Base-by-base conservation (phyloP, 2,329 filamentous ascomycete species). In the Fusarium sp. region DNA sequence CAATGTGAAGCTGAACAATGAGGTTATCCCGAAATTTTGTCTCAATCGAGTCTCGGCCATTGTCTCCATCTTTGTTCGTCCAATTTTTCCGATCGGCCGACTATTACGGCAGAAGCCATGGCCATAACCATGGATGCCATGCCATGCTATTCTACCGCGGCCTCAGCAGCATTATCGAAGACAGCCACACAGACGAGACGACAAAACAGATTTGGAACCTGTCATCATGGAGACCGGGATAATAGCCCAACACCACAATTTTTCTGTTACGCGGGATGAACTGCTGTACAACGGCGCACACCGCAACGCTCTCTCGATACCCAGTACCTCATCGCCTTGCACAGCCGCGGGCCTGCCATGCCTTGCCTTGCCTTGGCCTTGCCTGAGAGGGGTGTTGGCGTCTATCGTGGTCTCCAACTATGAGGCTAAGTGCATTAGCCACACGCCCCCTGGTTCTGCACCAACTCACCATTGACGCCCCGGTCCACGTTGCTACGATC, bases 401-500 rank as follows among this genome's bases (percentile, higher is more conserved):
- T 71, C 55, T 65, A 61, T 74, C 59, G 59, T 68, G 25, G 63
- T 67, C 63, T 49, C 61, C 47, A 54, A 47, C 62, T 60, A 54
- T 44, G 59, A 63, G 56, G 47, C 60, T 64, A 66, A 63, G 54
- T 66, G 47, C 54, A n/a, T 53, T 52, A 55, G 43, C 46, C 47
- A 52, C 73, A 74, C 73, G 20, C 72, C 63, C 49, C 66, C 42
- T 42, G 18, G 43, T 56, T 59, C 58, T 53, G 34, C 66, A 64
- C 68, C 71, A 71, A 57, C 52, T 65, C 71, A 66, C 52, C 60
- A 57, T 57, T 51, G 56, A 67, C 63, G 40, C 70, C 69, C 54
- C 56, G 49, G 52, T 57, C 70, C 56, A 71, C 63, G 66, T 72
- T 73, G 68, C 67, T 71, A 58, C 69, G 74, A 76, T 76, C 74